phyloP scores from a whole-genome alignment of 2,329 filamentous ascomycete species.

The Lasiodiplodia citricola region DNA sequence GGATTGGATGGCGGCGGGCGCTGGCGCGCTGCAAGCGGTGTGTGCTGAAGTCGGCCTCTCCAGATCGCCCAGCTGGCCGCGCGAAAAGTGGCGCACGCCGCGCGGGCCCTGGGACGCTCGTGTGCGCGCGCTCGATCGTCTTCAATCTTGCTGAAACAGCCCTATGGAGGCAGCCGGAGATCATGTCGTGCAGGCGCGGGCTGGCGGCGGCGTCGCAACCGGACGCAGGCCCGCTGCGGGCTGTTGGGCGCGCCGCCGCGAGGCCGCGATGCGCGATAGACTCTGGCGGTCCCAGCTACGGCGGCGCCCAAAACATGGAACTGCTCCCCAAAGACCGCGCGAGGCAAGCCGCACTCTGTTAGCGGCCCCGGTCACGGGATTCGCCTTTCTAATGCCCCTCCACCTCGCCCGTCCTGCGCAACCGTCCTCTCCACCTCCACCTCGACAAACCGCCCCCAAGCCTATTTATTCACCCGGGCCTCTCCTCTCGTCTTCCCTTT shows the following conservation, averaged over 20 bases:
- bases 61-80: slow-evolving; percentile 24
- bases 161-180: slow-evolving; percentile 22
- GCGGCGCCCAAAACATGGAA: slow-evolving; percentile 25
- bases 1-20: slow-evolving; percentile 7
- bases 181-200: slow-evolving; percentile 26
- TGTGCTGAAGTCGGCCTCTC: slow-evolving; percentile 21
- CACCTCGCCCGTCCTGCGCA: slow-evolving; percentile 28
- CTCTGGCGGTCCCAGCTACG: slow-evolving; percentile 22
- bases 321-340: slow-evolving; percentile 24
- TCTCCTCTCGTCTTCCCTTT: slow-evolving; percentile 37
- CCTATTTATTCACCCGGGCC: slow-evolving; percentile 29
- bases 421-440: slow-evolving; percentile 27
- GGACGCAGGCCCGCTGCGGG: slow-evolving; percentile 19
- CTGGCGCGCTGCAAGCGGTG: slow-evolving; percentile 26
- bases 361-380: slow-evolving; percentile 23
- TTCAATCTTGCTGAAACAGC: slow-evolving; percentile 27
- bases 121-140: slow-evolving; percentile 26
- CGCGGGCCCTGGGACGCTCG: slow-evolving; percentile 20
- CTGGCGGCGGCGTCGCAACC: slow-evolving; percentile 15
- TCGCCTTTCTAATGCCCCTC: slow-evolving; percentile 32
- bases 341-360: slow-evolving; percentile 20
- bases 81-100: slow-evolving; percentile 22
- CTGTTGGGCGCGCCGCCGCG: slow-evolving; percentile 22
- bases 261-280: slow-evolving; percentile 23
- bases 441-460: slow-evolving; percentile 22